Evolutionary conservation across 2,329 filamentous ascomycete genomes (phyloP).

Genomic region (Diaporthe humulicola): DNA sequence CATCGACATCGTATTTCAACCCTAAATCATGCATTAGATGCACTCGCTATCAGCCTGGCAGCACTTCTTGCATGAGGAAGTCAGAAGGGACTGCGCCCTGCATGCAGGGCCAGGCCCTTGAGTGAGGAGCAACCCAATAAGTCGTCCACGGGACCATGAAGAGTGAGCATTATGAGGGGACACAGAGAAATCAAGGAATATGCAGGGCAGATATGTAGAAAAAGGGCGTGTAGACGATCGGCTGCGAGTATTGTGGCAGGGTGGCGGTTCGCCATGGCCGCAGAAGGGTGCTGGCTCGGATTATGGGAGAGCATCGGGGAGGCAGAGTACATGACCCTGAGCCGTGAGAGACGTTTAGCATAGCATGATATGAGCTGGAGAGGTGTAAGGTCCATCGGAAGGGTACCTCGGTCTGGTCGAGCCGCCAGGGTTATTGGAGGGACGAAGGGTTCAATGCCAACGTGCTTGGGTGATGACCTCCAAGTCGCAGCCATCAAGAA

Average conservation of each 20-base stretch:
- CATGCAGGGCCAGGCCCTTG: background rate
- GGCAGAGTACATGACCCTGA: background rate
- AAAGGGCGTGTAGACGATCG: background rate
- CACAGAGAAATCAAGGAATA: background rate
- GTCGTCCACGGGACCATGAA: background rate
- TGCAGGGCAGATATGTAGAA: constrained; percentile 1
- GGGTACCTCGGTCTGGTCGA: background rate
- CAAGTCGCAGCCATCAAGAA: background rate
- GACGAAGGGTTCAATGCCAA: background rate
- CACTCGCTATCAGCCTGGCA: background rate
- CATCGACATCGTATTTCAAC: background rate
- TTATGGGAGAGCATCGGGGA: background rate
- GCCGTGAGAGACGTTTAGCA: background rate
- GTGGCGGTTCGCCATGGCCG: background rate
- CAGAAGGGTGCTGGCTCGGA: background rate
- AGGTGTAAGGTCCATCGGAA: background rate
- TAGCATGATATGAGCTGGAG: background rate
- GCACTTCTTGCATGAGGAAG: background rate
- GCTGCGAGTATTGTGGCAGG: background rate
- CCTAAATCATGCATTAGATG: background rate
- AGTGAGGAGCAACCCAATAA: background rate
- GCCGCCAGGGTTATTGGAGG: background rate
- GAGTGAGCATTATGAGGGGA: background rate
- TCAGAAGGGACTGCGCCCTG: background rate
- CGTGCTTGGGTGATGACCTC: background rate